These are phyloP conservation scores for Xylariomycetidae sp. DNA, from an alignment of 2,329 filamentous ascomycete species.

Conservation along the genomic window DNA sequence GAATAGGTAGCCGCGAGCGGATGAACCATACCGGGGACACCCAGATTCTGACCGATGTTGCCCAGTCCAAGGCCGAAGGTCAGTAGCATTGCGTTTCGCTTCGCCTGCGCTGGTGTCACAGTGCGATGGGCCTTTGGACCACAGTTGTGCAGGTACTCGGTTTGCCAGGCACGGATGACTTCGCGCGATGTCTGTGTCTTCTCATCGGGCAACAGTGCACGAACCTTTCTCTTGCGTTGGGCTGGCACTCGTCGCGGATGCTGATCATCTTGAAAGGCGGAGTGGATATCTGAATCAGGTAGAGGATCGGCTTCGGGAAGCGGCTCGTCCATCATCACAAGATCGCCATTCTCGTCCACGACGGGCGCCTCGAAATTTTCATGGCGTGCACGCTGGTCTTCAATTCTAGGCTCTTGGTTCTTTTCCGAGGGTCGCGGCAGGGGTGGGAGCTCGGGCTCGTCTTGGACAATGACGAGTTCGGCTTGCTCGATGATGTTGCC, in stretches of 20 bases:
- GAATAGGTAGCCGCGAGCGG: constrained; percentile 42
- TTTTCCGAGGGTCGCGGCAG: too few relatives aligned
- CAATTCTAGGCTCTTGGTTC: too few relatives aligned
- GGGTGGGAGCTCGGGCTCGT: constrained; percentile 39
- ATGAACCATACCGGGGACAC: constrained; percentile 27
- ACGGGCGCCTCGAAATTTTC: constrained; percentile 9
- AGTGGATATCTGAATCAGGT: constrained; percentile 16
- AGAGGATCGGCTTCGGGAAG: constrained; percentile 34
- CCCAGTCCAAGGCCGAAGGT: constrained; percentile 34
- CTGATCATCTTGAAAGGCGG: constrained; percentile 10
- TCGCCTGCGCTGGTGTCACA: constrained; percentile 31
- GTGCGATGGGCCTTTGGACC: constrained; percentile 18
- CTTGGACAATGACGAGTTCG: constrained; percentile 26
- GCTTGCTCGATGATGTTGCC: constrained; percentile 39
- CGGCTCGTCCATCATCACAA: constrained; percentile 30
- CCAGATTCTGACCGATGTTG: constrained; percentile 29
- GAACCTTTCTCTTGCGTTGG: constrained; percentile 19
- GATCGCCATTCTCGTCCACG: constrained; percentile 26
- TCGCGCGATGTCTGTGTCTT: constrained; percentile 29
- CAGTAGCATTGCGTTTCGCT: constrained; percentile 33
- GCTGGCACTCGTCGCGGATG: constrained; percentile 7
- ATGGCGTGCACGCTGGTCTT: constrained; percentile 8
- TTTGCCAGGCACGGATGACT: constrained; percentile 35
- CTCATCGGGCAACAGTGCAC: constrained; percentile 20
- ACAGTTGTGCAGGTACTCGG: constrained; percentile 46